Percentiles rank a stretch among this genome's conserved stretches.
Conservation (phyloP, 2,329 filamentous ascomycete genomes). For the Aureobasidium sp. region DNA sequence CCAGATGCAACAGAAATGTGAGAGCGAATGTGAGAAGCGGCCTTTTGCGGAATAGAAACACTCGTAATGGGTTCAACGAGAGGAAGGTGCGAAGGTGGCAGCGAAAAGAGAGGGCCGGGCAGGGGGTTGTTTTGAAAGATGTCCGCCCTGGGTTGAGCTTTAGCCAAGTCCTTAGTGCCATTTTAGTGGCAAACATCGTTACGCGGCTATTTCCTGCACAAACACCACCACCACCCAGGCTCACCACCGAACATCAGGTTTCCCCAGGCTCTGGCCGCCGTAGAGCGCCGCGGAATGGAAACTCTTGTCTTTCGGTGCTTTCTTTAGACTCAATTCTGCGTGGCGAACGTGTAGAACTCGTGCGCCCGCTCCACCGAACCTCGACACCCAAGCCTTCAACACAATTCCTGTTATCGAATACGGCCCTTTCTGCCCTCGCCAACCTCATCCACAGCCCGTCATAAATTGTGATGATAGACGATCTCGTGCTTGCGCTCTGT, state of each 20-base stretch:
- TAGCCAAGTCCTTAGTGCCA: conserved; percentile 8
- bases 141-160: background rate
- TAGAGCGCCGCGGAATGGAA: conserved; percentile 6
- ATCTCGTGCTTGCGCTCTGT: background rate
- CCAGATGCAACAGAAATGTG: conserved; percentile 9
- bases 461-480: background rate
- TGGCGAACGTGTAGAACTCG: background rate
- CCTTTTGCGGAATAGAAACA: background rate
- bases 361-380: background rate
- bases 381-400: background rate
- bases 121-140: conserved; percentile 6
- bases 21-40: conserved; percentile 11
- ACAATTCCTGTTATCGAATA: background rate
- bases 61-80: conserved; percentile 1
- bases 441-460: background rate
- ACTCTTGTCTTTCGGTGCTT: background rate
- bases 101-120: background rate
- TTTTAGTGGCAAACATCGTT: conserved; percentile 10
- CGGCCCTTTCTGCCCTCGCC: background rate
- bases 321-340: background rate
- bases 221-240: background rate
- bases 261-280: background rate
- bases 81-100: conserved; percentile 11
- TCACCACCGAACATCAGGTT: background rate
- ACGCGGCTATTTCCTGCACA: conserved; percentile 9